Evolutionary conservation across 2,329 filamentous ascomycete genomes (phyloP).

Genomic region (Emydomyces testavorans): DNA sequence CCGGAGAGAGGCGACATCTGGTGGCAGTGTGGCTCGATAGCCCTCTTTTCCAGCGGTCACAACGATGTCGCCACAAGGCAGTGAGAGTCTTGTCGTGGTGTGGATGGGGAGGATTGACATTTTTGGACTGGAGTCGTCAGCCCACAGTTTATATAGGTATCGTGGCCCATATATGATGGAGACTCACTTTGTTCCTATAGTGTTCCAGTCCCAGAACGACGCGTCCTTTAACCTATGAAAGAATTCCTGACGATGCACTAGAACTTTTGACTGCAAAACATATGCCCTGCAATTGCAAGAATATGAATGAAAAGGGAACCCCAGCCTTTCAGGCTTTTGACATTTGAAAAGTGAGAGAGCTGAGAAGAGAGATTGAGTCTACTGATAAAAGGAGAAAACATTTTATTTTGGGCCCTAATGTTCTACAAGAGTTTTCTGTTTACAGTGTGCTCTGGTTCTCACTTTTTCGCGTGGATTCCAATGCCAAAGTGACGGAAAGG

Average conservation of each 20-base stretch:
- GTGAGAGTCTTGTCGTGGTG: not conserved
- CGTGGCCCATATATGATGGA: not conserved
- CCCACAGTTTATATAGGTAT: not conserved
- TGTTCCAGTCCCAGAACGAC: not conserved
- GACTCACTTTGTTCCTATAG: not conserved
- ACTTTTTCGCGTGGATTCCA: not conserved
- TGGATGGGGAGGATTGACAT: not conserved
- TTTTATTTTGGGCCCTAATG: not conserved
- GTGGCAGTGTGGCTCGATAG: slow-evolving; percentile 12
- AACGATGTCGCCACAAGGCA: slow-evolving; percentile 12
- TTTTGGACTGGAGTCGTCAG: not conserved
- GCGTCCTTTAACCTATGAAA: not conserved
- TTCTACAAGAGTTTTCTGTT: not conserved
- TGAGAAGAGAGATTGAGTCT: not conserved
- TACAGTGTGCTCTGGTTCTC: not conserved
- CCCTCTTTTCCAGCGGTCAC: slow-evolving; percentile 12
- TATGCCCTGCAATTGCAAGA: not conserved
- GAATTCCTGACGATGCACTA: not conserved
- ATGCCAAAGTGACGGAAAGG: slow-evolving; percentile 3
- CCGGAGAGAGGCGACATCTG: not conserved
- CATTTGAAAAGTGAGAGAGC: not conserved
- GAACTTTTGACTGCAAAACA: not conserved
- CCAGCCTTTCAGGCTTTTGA: not conserved
- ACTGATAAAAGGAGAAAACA: not conserved
- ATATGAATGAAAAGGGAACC: not conserved